Conservation (phyloP, 2,329 filamentous ascomycete species). For the Xylaria sp. region DNA sequence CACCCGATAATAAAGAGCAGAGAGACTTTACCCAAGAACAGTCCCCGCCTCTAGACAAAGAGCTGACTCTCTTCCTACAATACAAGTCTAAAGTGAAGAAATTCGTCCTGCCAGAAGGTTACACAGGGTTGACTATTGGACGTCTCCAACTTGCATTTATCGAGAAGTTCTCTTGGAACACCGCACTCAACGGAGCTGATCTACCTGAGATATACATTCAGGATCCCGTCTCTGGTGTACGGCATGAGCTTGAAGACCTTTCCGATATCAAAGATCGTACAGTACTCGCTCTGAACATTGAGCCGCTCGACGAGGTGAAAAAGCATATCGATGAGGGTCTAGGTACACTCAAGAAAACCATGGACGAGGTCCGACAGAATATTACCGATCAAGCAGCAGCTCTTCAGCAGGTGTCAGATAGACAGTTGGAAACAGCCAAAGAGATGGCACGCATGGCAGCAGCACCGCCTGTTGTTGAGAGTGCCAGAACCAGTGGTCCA, state of each 20-base stretch:
- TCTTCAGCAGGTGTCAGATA: constrained; percentile 87
- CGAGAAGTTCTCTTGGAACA: constrained; percentile 99
- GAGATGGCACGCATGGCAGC: constrained; percentile 76
- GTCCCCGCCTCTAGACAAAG: constrained; percentile 81
- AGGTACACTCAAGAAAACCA: constrained; percentile 78
- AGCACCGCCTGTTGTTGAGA: constrained; percentile 60
- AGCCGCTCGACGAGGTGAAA: constrained; percentile 95
- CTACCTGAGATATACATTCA: constrained; percentile 98
- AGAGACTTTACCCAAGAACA: constrained; percentile 68
- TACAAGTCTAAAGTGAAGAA: constrained; percentile 99
- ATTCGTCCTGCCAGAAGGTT: constrained; percentile 86
- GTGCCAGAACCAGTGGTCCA: constrained; percentile 57
- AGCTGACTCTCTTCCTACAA: constrained; percentile 92
- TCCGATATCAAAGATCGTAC: constrained; percentile 93
- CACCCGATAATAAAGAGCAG: constrained; percentile 60
- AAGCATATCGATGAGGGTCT: constrained; percentile 94
- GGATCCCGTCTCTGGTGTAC: constrained; percentile 93
- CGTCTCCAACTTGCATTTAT: constrained; percentile 95
- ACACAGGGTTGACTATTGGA: constrained; percentile 85
- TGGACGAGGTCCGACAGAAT: constrained; percentile 87
- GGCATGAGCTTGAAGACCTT: constrained; percentile 94
- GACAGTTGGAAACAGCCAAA: constrained; percentile 88
- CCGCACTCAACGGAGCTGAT: constrained; percentile 91
- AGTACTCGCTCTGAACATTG: constrained; percentile 93
- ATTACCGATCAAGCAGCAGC: constrained; percentile 85